Evolutionary conservation across 2,329 filamentous ascomycete genomes (phyloP), one percentile per base, ranked within the genome.

Genomic region (Colletotrichum gloeosporioides): DNA sequence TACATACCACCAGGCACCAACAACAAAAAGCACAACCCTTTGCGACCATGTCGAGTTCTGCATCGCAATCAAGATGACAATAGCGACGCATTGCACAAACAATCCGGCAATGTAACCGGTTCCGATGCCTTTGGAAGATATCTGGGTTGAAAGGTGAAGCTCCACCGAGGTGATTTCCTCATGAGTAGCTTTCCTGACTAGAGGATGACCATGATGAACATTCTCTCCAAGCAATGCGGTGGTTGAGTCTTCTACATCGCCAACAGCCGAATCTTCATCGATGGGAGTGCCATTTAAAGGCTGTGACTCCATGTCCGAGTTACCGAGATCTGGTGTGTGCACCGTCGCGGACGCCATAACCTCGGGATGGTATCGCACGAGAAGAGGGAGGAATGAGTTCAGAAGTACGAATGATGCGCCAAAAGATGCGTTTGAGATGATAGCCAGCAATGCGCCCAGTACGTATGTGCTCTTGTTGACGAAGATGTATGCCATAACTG

Each of bases 371-470:
- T 98, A 93, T 63, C 96, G 92, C 73, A 99, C 97, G 12, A 99
- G 90, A 10, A 99, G 88, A 0, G 97, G 97, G 59, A 99, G 88
- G 81, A 98, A 99, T 1, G 96, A 98, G 86, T 99, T 99, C 62
- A 99, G 88, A 15, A 99, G 90, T 4, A 99, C 97, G 83, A 98
- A 99, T 0, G 96, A 98, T 18, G 96, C 96, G 27, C 97, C 97
- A 82, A 98, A 98, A 61, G 95, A 96, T 2, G 95, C 98, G 83
- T 99, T 99, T 44, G 96, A 95, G 66, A 99, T 88, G 78, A 99
- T 95, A 34, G 97, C 96, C 76, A 98, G 89, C 4, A 99, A 79
- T 5, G 94, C 95, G 61, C 95, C 96, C 13, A 99, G 84, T 4
- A 98, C 82, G 82, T 98, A 99, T 12, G 95, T 88, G 61, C 91